phyloP scores from a whole-genome alignment of 148 eudicot species.

The Pouteria glomerata region DNA sequence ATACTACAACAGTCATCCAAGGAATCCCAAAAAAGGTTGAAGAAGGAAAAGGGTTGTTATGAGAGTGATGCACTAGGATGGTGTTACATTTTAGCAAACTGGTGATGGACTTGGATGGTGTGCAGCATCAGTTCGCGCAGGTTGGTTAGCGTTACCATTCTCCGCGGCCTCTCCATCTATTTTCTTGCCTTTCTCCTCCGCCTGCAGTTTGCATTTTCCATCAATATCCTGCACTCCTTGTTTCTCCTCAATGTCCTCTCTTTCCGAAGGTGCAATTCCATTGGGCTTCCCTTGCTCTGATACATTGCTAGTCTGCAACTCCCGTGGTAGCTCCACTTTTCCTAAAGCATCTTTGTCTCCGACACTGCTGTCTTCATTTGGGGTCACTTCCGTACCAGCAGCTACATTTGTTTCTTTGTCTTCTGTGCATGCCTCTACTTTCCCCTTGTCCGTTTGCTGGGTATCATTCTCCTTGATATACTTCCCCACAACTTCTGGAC shows the following conservation, averaged over 20 bases:
- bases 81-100: conserved; percentile 17
- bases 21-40: neutral
- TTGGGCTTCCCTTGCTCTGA: neutral
- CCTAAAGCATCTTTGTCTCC: neutral
- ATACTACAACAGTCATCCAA: conserved; percentile 9
- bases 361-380: neutral
- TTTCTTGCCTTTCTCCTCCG: conserved; percentile 15
- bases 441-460: conserved; percentile 11
- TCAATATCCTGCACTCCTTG: conserved; percentile 1
- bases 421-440: neutral
- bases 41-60: neutral
- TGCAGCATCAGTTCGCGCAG: conserved; percentile 5
- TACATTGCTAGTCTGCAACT: neutral
- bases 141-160: conserved; percentile 15
- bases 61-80: neutral
- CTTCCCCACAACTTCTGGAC: conserved; percentile 3
- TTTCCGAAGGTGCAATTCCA: conserved; percentile 3
- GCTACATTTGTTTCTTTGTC: neutral
- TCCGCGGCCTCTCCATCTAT: conserved; percentile 12
- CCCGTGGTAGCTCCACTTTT: neutral
- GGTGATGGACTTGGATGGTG: conserved; percentile 20
- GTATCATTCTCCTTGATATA: conserved; percentile 4
- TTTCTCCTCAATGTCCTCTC: neutral
- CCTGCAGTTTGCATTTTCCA: conserved; percentile 1
- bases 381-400: neutral